Percentiles rank a stretch among this genome's conserved stretches.
phyloP scores from a whole-genome alignment of 257 asterid genomes.

The Leonotis leonurus region DNA sequence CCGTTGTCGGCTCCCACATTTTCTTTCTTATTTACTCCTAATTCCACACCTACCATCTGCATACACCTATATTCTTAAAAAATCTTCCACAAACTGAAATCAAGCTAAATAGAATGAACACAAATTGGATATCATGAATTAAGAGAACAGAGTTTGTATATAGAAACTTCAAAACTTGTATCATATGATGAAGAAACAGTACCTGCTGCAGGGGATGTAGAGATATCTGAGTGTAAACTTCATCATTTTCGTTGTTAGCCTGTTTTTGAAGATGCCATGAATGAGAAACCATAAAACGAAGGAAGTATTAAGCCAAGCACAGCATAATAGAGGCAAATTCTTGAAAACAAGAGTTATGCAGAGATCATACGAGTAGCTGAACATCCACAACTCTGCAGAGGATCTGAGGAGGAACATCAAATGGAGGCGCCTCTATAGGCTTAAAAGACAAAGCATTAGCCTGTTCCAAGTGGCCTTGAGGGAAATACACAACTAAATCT shows the following conservation, averaged over 20 bases:
- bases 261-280: conserved; percentile 20
- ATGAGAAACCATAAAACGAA: background rate
- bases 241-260: conserved; percentile 96
- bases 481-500: conserved; percentile 81
- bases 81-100: background rate
- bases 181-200: conserved; percentile 10
- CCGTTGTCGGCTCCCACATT: conserved; percentile 44
- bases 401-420: conserved; percentile 79
- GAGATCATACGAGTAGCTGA: conserved; percentile 50
- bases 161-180: too few species aligned
- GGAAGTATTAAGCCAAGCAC: too few species aligned
- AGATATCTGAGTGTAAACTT: conserved; percentile 81
- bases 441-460: conserved; percentile 47
- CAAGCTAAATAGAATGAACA: too few species aligned
- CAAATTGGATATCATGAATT: too few species aligned
- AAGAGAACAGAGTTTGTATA: too few species aligned
- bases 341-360: background rate
- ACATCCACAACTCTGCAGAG: conserved; percentile 79
- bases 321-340: background rate
- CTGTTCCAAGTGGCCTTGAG: conserved; percentile 92
- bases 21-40: conserved; percentile 56
- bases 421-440: conserved; percentile 46
- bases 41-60: conserved; percentile 39
- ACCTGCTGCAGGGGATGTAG: conserved; percentile 82
- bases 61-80: background rate